These are phyloP conservation scores for Erodium trifolium DNA, from an alignment of 441 rosid species.

Conservation along the genomic window DNA sequence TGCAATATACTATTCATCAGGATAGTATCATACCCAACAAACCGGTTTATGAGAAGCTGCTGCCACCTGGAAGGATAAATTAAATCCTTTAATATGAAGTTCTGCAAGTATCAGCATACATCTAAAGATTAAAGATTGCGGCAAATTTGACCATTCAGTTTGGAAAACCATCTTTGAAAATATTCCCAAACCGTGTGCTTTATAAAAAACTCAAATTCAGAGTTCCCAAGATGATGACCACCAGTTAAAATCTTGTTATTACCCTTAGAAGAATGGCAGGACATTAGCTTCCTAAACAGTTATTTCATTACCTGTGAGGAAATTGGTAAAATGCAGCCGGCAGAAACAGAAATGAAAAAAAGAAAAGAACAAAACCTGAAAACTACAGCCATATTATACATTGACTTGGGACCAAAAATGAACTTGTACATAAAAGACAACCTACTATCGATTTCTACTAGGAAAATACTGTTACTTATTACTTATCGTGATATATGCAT, in stretches of 20 bases:
- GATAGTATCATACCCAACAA: conserved; percentile 98
- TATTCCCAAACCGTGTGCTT: too few species aligned
- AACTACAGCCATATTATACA: neutral
- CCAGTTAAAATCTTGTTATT: neutral
- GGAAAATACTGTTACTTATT: neutral
- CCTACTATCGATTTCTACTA: neutral
- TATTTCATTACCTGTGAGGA: neutral
- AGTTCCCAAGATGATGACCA: neutral
- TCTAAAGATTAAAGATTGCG: conserved; percentile 6
- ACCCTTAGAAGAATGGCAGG: neutral
- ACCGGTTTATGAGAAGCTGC: conserved; percentile 90
- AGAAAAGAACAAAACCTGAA: neutral
- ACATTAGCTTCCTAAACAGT: neutral
- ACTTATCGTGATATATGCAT: neutral
- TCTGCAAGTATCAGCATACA: neutral
- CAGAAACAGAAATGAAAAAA: neutral
- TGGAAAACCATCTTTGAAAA: too few species aligned
- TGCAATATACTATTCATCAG: conserved; percentile 86
- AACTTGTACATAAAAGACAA: neutral
- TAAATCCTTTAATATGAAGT: neutral
- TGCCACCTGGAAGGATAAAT: conserved; percentile 70
- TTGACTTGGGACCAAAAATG: neutral
- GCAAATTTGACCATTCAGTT: neutral
- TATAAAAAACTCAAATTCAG: neutral
- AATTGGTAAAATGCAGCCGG: neutral